These are phyloP conservation scores for Ricinus communis DNA, from an alignment of 345 rosid species.

Conservation along the genomic window DNA sequence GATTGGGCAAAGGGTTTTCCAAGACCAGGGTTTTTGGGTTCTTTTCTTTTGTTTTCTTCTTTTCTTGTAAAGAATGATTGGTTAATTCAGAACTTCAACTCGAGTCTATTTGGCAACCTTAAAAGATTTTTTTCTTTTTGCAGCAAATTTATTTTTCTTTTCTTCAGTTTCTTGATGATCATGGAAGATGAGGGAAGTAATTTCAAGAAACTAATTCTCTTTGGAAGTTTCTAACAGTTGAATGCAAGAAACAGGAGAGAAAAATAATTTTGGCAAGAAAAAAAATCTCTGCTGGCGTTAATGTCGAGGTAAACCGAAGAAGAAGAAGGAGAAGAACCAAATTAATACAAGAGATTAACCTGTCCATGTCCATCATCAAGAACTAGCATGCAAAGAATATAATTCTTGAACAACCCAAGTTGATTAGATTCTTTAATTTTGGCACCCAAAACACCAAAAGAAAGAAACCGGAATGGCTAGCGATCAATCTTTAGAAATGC, in stretches of 20 bases:
- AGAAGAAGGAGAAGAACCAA: background rate
- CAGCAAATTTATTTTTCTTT: background rate
- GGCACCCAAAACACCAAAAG: background rate
- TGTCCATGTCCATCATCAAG: background rate
- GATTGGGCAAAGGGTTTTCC: slow-evolving; percentile 7
- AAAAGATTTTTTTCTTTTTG: background rate
- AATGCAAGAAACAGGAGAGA: no score
- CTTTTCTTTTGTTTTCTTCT: slow-evolving; percentile 14
- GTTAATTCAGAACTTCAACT: slow-evolving; percentile 9
- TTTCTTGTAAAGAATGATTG: slow-evolving; percentile 21
- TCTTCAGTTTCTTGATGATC: no score
- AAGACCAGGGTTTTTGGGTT: background rate
- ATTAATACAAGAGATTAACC: background rate
- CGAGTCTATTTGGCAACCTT: background rate
- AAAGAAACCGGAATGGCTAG: no score
- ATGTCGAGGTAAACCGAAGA: slow-evolving; percentile 5
- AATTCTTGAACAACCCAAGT: background rate
- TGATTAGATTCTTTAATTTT: background rate
- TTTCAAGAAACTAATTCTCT: background rate
- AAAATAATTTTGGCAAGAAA: background rate
- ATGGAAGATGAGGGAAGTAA: no score
- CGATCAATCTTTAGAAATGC: slow-evolving; percentile 53
- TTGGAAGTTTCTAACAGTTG: background rate
- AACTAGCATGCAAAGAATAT: slow-evolving; percentile 23
- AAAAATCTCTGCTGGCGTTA: background rate